Base-by-base conservation (phyloP, 2,329 filamentous ascomycete genomes). In the Ciborinia camelliae region DNA sequence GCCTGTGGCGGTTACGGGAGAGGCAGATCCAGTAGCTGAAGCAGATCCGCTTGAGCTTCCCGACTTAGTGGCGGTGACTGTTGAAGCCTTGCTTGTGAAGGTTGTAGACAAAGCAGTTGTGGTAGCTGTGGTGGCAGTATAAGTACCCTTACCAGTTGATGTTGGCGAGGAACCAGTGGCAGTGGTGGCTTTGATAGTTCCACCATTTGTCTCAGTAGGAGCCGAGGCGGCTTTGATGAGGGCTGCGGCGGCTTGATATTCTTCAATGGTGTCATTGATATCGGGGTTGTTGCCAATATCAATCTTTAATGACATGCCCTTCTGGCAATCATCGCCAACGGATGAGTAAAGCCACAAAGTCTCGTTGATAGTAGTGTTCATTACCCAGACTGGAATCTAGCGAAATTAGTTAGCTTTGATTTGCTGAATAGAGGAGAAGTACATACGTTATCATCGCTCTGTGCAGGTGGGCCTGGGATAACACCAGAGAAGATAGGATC, bases 281-380 rank as follows among this genome's bases (percentile, higher is more conserved):
- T 37, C 5, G 2, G 45, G 35, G 18, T 47, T 37, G 5, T 82
- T 77, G 55, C 88, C 82, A n/a, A 75, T 73, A 4, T 48, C 15
- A 3, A 59, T 26, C n/a, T 32, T 9, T 72, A 74, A 72, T 5
- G 67, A 66, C 74, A 75, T 75, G 6, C 74, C 74, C 9, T 61
- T 65, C 65, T 92, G 84, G 77, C 90, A 95, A 79, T 95, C 90
- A 73, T 82, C 84, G 52, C 75, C 86, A 76, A 92, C 88, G 26
- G 85, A 86, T 79, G 90, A 94, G 82, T 89, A 94, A 69, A 90
- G 79, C 90, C 91, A 95, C 68, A 93, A 81, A 39, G 91, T 90
- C 62, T 82, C 87, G 57, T 82, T 85, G 76, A 86, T 81, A 73
- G 87, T 88, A 76, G 94, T 79, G 75, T 82, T 82, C 72, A 94